Conservation (phyloP, 805 yeast genomes). For the Starmerella floris region DNA sequence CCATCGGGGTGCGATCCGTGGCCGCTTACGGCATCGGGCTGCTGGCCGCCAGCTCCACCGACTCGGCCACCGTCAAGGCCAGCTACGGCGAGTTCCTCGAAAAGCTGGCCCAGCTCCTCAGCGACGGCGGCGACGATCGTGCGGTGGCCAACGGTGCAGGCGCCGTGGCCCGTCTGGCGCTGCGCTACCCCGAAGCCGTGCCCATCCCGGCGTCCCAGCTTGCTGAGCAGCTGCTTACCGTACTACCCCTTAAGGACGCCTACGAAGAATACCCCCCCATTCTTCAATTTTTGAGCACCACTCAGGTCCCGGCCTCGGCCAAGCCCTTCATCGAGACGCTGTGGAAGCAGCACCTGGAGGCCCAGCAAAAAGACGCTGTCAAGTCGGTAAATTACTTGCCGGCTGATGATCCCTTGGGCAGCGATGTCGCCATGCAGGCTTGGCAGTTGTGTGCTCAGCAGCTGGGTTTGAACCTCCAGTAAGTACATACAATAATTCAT, state of each 20-base stretch:
- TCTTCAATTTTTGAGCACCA: conserved; percentile 54
- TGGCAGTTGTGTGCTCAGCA: conserved; percentile 14
- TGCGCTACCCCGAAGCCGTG: conserved; percentile 47
- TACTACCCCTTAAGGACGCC: conserved; percentile 76
- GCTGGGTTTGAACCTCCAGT: conserved; percentile 3
- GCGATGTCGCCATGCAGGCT: conserved; percentile 39
- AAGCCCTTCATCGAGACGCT: conserved; percentile 10
- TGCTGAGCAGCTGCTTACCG: conserved; percentile 57
- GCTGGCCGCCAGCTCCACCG: conserved; percentile 40
- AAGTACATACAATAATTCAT: too few relatives aligned
- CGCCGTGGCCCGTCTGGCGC: conserved; percentile 84
- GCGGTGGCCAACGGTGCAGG: conserved; percentile 92
- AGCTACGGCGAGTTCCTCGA: conserved; percentile 56
- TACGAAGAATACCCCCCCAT: conserved; percentile 89
- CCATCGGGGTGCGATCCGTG: conserved; percentile 74
- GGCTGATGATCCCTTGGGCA: conserved; percentile 64
- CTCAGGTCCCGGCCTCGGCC: conserved; percentile 9
- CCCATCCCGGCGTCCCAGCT: conserved; percentile 63
- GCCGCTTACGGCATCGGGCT: conserved; percentile 95
- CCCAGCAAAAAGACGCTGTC: conserved; percentile 61
- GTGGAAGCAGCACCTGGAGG: conserved; percentile 36
- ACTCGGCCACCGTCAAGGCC: conserved; percentile 38
- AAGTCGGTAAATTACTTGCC: conserved; percentile 28
- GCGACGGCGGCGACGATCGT: conserved; percentile 64
- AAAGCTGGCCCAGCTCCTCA: conserved; percentile 55